Conservation (phyloP, 2,329 filamentous ascomycete genomes). For the Alternaria angustiovoidea region DNA sequence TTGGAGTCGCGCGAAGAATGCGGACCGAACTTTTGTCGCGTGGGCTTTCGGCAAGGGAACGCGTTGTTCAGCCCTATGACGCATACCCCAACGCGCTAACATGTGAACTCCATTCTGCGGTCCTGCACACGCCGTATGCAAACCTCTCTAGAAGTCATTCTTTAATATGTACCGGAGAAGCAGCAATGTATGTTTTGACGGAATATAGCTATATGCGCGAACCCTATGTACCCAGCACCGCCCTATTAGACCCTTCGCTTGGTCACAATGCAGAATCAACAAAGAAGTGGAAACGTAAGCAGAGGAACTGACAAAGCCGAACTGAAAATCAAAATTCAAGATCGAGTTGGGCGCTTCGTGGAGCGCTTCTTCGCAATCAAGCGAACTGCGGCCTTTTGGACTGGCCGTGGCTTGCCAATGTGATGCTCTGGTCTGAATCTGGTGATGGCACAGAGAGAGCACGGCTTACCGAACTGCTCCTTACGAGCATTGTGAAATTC, state of each 20-base stretch:
- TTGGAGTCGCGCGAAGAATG: slow-evolving; percentile 2
- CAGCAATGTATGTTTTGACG: background rate
- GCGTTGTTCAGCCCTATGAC: slow-evolving; percentile 5
- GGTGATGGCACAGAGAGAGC: slow-evolving; percentile 34
- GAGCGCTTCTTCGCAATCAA: background rate
- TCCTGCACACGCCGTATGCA: background rate
- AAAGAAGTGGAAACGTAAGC: background rate
- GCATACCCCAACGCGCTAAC: slow-evolving; percentile 9
- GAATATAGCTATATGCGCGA: background rate
- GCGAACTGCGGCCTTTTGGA: slow-evolving; percentile 2
- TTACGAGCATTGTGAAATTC: slow-evolving; percentile 37
- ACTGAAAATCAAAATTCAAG: background rate
- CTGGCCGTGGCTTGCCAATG: background rate
- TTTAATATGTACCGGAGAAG: background rate
- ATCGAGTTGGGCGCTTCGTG: background rate
- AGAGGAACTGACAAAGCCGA: background rate
- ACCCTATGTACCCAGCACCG: background rate
- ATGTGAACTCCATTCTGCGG: background rate
- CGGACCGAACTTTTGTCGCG: slow-evolving; percentile 11
- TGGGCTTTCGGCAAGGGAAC: slow-evolving; percentile 10
- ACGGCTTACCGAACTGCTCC: slow-evolving; percentile 34
- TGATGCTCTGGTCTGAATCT: slow-evolving; percentile 5
- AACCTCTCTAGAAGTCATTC: background rate
- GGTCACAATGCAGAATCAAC: background rate
- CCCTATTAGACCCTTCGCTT: background rate